A percentile compares a stretch with the other conserved stretches of the same genome.
phyloP scores from a whole-genome alignment of 345 rosid species.

The Pistacia atlantica region DNA sequence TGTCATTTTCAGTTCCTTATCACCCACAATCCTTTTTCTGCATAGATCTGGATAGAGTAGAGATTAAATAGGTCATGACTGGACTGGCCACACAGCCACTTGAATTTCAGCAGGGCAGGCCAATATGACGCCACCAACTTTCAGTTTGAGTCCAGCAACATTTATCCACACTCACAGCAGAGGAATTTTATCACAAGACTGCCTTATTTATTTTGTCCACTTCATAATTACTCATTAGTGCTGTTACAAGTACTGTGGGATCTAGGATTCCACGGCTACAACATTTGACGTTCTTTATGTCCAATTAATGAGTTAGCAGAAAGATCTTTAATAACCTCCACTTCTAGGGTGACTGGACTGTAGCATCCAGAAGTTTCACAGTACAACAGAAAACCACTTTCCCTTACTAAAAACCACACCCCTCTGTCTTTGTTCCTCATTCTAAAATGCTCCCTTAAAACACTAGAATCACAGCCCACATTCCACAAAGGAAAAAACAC shows the following conservation, averaged over 20 bases:
- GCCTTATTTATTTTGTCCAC: not conserved
- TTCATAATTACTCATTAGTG: not conserved
- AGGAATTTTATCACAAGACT: not conserved
- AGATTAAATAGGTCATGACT: not conserved
- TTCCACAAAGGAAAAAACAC: not conserved
- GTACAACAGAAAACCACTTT: not conserved
- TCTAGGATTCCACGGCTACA: not conserved
- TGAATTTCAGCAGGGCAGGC: too few species aligned
- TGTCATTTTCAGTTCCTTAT: too few species aligned
- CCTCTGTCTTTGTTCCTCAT: not conserved
- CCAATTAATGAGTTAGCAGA: not conserved
- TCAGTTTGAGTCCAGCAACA: not conserved
- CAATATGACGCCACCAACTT: conserved; percentile 2
- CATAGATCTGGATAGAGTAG: not conserved
- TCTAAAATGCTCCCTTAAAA: not conserved
- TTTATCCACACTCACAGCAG: not conserved
- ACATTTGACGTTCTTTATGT: not conserved
- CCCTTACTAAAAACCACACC: not conserved
- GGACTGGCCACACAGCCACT: not conserved
- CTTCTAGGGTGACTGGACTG: not conserved
- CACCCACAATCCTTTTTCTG: too few species aligned
- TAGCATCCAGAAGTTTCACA: not conserved
- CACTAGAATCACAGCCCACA: not conserved
- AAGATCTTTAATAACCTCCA: not conserved
- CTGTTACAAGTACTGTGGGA: not conserved